Evolutionary conservation across 176 grass and related monocot species (phyloP), one percentile per base, ranked within the genome.

Genomic region (Olyra latifolia): DNA sequence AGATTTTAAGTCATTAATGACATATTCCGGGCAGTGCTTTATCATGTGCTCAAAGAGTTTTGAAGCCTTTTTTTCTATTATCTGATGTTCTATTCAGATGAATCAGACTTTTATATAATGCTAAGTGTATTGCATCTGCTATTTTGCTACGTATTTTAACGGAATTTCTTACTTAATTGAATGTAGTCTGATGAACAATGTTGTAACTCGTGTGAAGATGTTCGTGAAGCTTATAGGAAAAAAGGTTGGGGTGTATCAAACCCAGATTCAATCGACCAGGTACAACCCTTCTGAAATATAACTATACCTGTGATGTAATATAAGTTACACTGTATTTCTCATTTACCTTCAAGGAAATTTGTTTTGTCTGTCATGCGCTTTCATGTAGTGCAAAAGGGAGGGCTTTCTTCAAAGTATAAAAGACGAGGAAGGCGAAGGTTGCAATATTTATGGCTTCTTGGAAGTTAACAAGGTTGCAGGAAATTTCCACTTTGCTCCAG

Each of bases 381-480:
- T 78, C 81, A 17, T 88, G 44, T 74, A 99, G 96, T 99, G 96
- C 88, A 99, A 99, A 89, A 93, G 92, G 63, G 96, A 99, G 79
- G 96, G 96, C 22, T 99, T 99, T 75, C 92, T 99, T 71, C 86
- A 99, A 86, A 89, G 35, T 69, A 99, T 99, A 83, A 99, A 95
- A 62, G 96, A 99, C 75, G 96, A 99, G 89, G 96, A 95, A 84
- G 96, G 96, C 30, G 96, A 99, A 93, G 96, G 96, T 69, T 99
- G 96, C 81, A 99, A 95, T 66, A 95, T 99, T 60, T 95, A 99
- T 86, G 96, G 96, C 67, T 88, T 91, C 66, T 54, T 99, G 25
- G 96, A 99, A 89, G 89, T 99, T 50, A 91, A 90, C 39, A 99
- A 99, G 83, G 96, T 99, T 81, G 96, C 92, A 50, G 96, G 96